phyloP scores from a whole-genome alignment of 352 stramenopile genomes.

The Globisporangium spinosum region DNA sequence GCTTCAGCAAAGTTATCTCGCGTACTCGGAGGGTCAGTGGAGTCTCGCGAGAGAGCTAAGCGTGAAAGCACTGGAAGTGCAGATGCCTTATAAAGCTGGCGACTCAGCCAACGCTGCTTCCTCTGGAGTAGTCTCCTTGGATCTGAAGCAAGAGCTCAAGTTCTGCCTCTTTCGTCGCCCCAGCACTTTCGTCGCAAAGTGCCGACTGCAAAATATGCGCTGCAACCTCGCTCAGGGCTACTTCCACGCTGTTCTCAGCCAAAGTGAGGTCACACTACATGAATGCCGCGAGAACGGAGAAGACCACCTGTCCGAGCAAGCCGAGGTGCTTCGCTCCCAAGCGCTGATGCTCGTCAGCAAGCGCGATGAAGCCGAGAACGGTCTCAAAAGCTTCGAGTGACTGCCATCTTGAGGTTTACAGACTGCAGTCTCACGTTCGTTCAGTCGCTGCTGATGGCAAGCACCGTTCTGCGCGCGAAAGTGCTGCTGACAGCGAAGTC shows the following conservation, averaged over 20 bases:
- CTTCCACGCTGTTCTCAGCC: slow-evolving; percentile 28
- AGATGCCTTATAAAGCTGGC: slow-evolving; percentile 1
- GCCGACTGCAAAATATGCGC: slow-evolving; percentile 31
- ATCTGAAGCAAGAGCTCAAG: slow-evolving; percentile 40
- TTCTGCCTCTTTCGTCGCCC: slow-evolving; percentile 28
- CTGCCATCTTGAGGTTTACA: slow-evolving; percentile 19
- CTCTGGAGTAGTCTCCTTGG: background rate
- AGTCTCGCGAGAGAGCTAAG: slow-evolving; percentile 22
- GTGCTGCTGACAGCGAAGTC: slow-evolving; percentile 18
- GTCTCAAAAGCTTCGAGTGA: slow-evolving; percentile 28
- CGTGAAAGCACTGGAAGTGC: slow-evolving; percentile 20
- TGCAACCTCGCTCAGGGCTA: slow-evolving; percentile 35
- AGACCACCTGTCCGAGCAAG: slow-evolving; percentile 34
- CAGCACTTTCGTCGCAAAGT: slow-evolving; percentile 39
- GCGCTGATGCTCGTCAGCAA: slow-evolving; percentile 39
- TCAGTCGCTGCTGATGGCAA: slow-evolving; percentile 32
- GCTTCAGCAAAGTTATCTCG: slow-evolving; percentile 35
- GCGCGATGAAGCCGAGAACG: slow-evolving; percentile 21
- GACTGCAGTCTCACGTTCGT: slow-evolving; percentile 37
- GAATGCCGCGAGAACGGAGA: slow-evolving; percentile 38
- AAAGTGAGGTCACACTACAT: slow-evolving; percentile 28
- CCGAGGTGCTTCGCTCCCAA: slow-evolving; percentile 40
- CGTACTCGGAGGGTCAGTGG: slow-evolving; percentile 38
- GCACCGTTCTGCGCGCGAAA: slow-evolving; percentile 35
- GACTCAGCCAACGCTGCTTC: background rate